Evolutionary conservation across 2,329 filamentous ascomycete genomes (phyloP).

Genomic region (Orbilia blumenaviensis): DNA sequence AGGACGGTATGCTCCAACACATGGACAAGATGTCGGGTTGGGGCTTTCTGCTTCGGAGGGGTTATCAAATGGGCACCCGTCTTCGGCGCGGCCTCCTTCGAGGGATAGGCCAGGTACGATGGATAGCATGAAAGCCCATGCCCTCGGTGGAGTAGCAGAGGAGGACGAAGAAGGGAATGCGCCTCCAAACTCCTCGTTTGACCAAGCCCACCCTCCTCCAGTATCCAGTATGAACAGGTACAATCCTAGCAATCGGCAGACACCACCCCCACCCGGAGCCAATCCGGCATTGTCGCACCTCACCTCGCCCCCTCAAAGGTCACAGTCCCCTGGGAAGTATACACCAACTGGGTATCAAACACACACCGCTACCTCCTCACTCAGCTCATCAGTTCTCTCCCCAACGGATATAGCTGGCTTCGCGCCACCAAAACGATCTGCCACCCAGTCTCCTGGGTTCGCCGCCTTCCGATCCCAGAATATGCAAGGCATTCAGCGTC

Average conservation of each 20-base stretch:
- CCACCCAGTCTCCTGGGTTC: constrained; percentile 70
- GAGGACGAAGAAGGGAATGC: constrained; percentile 46
- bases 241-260: constrained; percentile 56
- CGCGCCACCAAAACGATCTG: constrained; percentile 68
- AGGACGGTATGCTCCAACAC: constrained; percentile 12
- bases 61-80: constrained; percentile 15
- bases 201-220: constrained; percentile 30
- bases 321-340: constrained; percentile 70
- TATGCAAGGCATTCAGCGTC: constrained; percentile 63
- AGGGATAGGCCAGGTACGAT: constrained; percentile 41
- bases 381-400: constrained; percentile 51
- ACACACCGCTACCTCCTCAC: constrained; percentile 57
- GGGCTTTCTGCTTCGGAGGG: constrained; percentile 19
- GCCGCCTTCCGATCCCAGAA: constrained; percentile 54
- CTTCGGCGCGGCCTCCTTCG: constrained; percentile 36
- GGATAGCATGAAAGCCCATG: constrained; percentile 50
- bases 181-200: constrained; percentile 6
- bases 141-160: constrained; percentile 40
- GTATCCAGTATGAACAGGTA: constrained; percentile 23
- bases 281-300: constrained; percentile 66
- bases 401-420: constrained; percentile 61
- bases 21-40: constrained; percentile 26
- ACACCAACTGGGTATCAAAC: constrained; percentile 62
- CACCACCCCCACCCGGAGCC: constrained; percentile 59
- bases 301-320: constrained; percentile 61